Percentiles rank a stretch among this genome's conserved stretches.
Evolutionary conservation across 1,284 basidiomycete species (phyloP).

Genomic region (Sphagnurus paluster): DNA sequence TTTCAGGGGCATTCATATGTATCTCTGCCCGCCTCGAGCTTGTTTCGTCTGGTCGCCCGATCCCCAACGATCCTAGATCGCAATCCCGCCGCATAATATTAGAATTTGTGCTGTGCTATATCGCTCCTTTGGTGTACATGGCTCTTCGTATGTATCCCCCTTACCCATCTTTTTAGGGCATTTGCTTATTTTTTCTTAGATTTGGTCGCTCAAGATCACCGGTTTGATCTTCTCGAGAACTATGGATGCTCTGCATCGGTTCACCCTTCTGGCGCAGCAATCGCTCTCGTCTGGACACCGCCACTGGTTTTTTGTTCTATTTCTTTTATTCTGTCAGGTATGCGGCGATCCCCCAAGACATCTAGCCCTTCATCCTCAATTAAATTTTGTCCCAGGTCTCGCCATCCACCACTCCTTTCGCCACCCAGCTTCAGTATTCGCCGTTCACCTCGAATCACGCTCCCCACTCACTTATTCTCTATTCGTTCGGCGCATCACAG

Average conservation of each 20-base stretch:
- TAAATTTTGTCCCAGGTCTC: conserved; percentile 7
- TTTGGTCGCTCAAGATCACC: conserved; percentile 62
- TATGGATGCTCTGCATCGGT: conserved; percentile 65
- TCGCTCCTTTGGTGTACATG: conserved; percentile 57
- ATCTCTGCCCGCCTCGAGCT: conserved; percentile 47
- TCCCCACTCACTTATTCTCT: conserved; percentile 19
- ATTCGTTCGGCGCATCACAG: conserved; percentile 30
- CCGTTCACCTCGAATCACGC: conserved; percentile 18
- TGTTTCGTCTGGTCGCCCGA: conserved; percentile 39
- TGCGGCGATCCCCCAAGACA: conserved; percentile 17
- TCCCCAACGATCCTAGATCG: conserved; percentile 29
- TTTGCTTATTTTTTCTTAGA: conserved; percentile 39
- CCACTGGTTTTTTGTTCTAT: conserved; percentile 48
- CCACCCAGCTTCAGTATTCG: conserved; percentile 12
- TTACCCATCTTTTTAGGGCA: not conserved
- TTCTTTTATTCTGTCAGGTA: conserved; percentile 44
- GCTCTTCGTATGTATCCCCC: conserved; percentile 49
- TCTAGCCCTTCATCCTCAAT: not conserved
- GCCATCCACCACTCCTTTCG: conserved; percentile 20
- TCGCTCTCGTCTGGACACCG: conserved; percentile 60
- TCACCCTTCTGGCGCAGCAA: conserved; percentile 49
- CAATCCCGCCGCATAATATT: conserved; percentile 38
- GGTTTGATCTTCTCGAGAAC: conserved; percentile 65
- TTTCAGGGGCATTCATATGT: conserved; percentile 62
- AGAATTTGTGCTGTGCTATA: conserved; percentile 53